Evolutionary conservation across 345 rosid species (phyloP), one percentile per base, ranked within the genome.

Genomic region (Lepidium sativum): DNA sequence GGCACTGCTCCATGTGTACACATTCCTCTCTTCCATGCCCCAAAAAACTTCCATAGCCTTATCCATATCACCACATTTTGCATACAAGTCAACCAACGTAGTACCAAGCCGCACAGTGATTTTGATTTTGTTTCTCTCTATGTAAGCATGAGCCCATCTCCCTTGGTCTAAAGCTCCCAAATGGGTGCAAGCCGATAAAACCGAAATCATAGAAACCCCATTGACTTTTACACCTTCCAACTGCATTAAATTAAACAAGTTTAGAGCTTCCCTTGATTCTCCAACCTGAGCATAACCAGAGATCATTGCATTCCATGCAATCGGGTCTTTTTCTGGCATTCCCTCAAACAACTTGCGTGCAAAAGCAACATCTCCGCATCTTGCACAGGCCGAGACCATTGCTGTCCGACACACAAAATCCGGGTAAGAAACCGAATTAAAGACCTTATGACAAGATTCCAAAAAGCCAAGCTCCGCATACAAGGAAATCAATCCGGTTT

Each of bases 221-320:
- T 81, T 78, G 14, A 82, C 80, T 71, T 63, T 84, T 39, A 82
- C 71, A 10, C 85, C 85, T 52, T 80, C 80, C 68, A 80, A 8
- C 72, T 83, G 92, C 89, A 86, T 84, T 45, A 60, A 34, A 78
- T 79, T 75, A 78, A 86, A 86, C 67, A 86, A 32, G 54, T 48
- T 21, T 66, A 84, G 56, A 3, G 87, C 86, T 23, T 81, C 80
- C 54, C 67, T 76, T 0, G 86, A 34, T 1, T 76, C 64, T 39
- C 89, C 87, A 23, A 80, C 70, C 65, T 81, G 87, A 11, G 79
- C 61, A 45, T 81, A 81, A 8, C 84, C 87, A 1, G 86, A 65
- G 65, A 86, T 74, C 83, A 86, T 82, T 0, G 89, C 87, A 44
- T 77, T 82, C 89, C 89, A 84, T 0, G 89, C 69, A 48, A 84